Evolutionary conservation across 192 early-diverging fungal genomes (phyloP).

Genomic region (Borealophlyctis nickersoniae): DNA sequence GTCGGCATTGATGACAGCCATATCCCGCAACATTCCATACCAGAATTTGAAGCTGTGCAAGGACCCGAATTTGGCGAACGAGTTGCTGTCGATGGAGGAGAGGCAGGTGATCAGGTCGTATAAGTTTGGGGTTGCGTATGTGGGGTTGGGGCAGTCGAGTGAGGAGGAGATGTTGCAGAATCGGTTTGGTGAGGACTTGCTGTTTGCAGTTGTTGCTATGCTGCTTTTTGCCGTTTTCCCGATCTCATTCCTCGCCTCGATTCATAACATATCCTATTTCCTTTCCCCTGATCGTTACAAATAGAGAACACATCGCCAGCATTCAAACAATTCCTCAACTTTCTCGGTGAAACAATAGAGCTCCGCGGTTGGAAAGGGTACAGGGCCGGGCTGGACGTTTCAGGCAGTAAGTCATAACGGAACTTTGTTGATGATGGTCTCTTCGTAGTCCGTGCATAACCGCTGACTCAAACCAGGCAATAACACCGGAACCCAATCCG

Average conservation of each 20-base stretch:
- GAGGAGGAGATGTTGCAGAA: slow-evolving; percentile 81
- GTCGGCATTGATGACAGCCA: slow-evolving; percentile 45
- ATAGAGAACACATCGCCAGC: slow-evolving; percentile 49
- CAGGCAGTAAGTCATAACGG: slow-evolving; percentile 52
- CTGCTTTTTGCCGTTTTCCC: no score
- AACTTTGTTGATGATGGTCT: no score
- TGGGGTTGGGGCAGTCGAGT: slow-evolving; percentile 62
- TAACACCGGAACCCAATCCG: slow-evolving; percentile 65
- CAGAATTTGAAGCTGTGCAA: slow-evolving; percentile 57
- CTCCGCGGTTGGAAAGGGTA: slow-evolving; percentile 73
- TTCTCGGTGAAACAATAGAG: slow-evolving; percentile 68
- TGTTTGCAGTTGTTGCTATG: neutral
- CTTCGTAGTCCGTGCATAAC: no score
- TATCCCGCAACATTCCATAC: slow-evolving; percentile 51
- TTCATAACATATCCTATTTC: no score
- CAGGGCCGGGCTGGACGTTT: slow-evolving; percentile 69
- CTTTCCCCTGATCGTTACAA: no score
- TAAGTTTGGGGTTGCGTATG: slow-evolving; percentile 78
- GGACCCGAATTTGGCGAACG: slow-evolving; percentile 58
- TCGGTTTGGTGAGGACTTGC: slow-evolving; percentile 35
- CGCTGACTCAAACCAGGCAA: slow-evolving; percentile 58
- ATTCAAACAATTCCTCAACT: slow-evolving; percentile 64
- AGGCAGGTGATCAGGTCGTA: slow-evolving; percentile 66
- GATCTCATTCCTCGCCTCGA: no score
- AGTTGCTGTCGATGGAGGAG: slow-evolving; percentile 71